Conservation (phyloP, 352 stramenopile species). For the Globisporangium orthogonon region DNA sequence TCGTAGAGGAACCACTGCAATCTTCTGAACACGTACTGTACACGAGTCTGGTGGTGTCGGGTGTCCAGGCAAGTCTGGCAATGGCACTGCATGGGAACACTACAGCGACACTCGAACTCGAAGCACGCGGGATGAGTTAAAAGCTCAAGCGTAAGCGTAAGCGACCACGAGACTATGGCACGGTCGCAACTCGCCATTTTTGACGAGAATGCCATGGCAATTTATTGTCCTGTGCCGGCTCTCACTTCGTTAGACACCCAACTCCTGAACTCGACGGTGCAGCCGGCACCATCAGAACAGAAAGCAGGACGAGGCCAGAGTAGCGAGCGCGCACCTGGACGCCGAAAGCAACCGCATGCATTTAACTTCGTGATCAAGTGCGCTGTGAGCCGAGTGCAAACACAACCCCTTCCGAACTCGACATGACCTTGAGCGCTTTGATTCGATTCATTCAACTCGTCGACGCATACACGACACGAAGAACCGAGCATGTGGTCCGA, state of each 20-base stretch:
- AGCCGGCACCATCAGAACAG: too few species aligned
- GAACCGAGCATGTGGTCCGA: not conserved
- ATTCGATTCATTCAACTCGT: not conserved
- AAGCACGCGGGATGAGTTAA: not conserved
- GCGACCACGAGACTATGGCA: not conserved
- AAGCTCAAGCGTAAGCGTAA: not conserved
- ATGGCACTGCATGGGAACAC: not conserved
- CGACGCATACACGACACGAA: not conserved
- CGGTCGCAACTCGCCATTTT: not conserved
- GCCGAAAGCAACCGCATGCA: too few species aligned
- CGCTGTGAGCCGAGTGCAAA: too few species aligned
- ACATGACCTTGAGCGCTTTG: not conserved
- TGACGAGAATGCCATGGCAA: not conserved
- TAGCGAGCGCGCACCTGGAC: too few species aligned
- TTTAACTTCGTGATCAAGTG: too few species aligned
- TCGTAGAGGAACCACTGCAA: not conserved
- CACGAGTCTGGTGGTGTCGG: not conserved
- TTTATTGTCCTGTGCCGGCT: not conserved
- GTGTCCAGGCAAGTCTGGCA: not conserved
- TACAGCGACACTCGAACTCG: not conserved
- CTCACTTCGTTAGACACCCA: too few species aligned
- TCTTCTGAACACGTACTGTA: not conserved
- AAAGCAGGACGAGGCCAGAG: too few species aligned
- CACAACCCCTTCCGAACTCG: not conserved
- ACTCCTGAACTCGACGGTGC: too few species aligned